Evolutionary conservation across 768 basidiomycete genomes (phyloP).

Genomic region (Mycena pura): DNA sequence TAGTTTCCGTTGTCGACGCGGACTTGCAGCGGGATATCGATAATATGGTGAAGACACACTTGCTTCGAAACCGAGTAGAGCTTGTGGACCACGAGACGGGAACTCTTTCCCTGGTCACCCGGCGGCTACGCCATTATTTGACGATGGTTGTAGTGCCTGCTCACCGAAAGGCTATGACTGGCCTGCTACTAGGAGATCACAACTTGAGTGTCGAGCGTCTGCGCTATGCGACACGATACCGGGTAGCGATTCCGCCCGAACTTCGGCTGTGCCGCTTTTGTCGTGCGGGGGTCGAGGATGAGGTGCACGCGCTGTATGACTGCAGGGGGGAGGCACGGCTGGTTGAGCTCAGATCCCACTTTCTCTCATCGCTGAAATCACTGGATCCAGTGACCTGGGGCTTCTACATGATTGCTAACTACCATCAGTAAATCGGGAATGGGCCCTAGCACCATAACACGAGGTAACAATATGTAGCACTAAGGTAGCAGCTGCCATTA

Average conservation of each 20-base stretch:
- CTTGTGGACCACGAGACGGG: background rate
- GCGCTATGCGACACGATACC: background rate
- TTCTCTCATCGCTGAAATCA: too few species aligned
- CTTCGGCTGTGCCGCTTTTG: background rate
- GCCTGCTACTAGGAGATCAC: background rate
- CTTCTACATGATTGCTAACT: too few species aligned
- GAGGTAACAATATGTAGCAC: too few species aligned
- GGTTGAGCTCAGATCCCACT: too few species aligned
- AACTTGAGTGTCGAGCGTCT: background rate
- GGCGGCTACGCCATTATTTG: background rate
- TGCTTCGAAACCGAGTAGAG: slow-evolving; percentile 7
- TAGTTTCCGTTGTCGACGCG: background rate
- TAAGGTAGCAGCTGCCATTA: too few species aligned
- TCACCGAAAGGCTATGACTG: background rate
- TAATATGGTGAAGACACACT: background rate
- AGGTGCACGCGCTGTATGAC: too few species aligned
- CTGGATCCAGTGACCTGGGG: too few species aligned
- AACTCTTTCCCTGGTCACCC: background rate
- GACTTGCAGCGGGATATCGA: background rate
- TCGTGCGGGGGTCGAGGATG: too few species aligned
- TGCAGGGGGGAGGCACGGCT: too few species aligned
- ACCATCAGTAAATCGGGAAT: too few species aligned
- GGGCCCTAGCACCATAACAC: too few species aligned
- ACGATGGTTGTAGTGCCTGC: background rate
- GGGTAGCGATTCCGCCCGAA: background rate